A percentile compares a stretch with the other conserved stretches of the same genome.
Conservation (phyloP, 2,329 filamentous ascomycete species). For the Aspergillus novoparasiticus region DNA sequence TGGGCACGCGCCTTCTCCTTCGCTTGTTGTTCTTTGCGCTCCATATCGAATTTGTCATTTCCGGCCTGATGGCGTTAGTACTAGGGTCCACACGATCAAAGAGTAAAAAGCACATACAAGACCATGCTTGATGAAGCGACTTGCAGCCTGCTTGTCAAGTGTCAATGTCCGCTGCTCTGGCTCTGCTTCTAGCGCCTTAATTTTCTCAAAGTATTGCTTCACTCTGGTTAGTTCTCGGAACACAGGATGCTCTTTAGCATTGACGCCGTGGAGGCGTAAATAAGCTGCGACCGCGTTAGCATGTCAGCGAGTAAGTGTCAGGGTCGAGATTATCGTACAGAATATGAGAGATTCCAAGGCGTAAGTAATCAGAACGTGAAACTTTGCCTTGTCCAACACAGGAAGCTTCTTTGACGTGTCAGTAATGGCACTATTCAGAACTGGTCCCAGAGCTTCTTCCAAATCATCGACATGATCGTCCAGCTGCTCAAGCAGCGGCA, state of each 20-base stretch:
- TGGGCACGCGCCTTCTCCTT: constrained; percentile 55
- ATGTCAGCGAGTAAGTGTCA: neutral
- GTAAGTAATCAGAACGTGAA: constrained; percentile 86
- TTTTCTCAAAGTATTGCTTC: constrained; percentile 90
- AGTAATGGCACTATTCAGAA: constrained; percentile 66
- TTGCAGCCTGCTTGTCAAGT: constrained; percentile 74
- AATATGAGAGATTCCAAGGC: constrained; percentile 89
- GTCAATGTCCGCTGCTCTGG: constrained; percentile 60
- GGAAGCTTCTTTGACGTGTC: constrained; percentile 77
- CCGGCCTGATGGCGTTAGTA: constrained; percentile 39
- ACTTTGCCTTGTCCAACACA: constrained; percentile 91
- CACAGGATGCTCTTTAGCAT: constrained; percentile 82
- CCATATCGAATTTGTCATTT: constrained; percentile 55
- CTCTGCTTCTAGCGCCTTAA: constrained; percentile 72
- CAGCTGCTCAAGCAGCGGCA: constrained; percentile 71
- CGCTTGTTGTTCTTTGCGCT: constrained; percentile 52
- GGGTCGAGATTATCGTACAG: constrained; percentile 54
- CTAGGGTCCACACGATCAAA: neutral
- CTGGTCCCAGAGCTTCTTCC: constrained; percentile 71
- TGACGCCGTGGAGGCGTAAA: constrained; percentile 74
- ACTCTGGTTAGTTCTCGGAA: constrained; percentile 84
- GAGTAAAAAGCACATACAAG: constrained; percentile 57
- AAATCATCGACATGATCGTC: constrained; percentile 79
- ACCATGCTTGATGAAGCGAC: constrained; percentile 79
- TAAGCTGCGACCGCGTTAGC: constrained; percentile 56